Evolutionary conservation across 441 rosid genomes (phyloP), one percentile per base, ranked within the genome.

Genomic region (Erysimum pusillum): DNA sequence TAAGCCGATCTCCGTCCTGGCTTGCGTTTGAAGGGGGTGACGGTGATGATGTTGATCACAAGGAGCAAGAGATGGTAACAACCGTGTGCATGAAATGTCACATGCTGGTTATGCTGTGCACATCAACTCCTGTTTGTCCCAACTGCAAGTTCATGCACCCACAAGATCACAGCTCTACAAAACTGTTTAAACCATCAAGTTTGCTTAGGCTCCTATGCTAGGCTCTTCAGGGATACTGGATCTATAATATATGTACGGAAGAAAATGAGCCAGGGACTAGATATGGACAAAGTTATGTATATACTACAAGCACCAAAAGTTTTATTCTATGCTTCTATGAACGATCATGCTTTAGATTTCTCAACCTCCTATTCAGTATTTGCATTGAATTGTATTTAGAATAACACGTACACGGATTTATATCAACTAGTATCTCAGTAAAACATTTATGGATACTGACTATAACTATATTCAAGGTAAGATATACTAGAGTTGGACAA

Each of bases 61-160:
- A 76, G 63, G 78, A 83, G 12, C 82, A 87, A 79, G 96, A 88
- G 76, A 90, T 90, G 98, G 83, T 91, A 42, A 89, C 98, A 17
- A 88, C 82, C 7, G 96, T 88, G 32, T 93, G 98, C 81, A 81
- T 76, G 71, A 80, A 80, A 75, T 91, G 98, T 51, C 93, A 94
- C 79, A 86, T 94, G 97, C 63, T 94, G 81, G 97, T 94, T 74
- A 90, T 94, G 93, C 81, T 94, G 3, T 87, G 85, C 84, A 84
- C 84, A 80, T 86, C 94, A 31, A 82, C 91, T 46, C 98, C 92
- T 28, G 81, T 88, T 2, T 93, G 98, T 69, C 98, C 97, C 49
- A 93, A 88, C 81, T 93, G 98, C 90, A 93, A 93, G 76, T 93
- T 90, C 85, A 75, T 91, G 87, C 94, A 91, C 84, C 87, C 94